These are phyloP conservation scores for Kregervanrija delftensis DNA, from an alignment of 805 yeast species.

Conservation along the genomic window DNA sequence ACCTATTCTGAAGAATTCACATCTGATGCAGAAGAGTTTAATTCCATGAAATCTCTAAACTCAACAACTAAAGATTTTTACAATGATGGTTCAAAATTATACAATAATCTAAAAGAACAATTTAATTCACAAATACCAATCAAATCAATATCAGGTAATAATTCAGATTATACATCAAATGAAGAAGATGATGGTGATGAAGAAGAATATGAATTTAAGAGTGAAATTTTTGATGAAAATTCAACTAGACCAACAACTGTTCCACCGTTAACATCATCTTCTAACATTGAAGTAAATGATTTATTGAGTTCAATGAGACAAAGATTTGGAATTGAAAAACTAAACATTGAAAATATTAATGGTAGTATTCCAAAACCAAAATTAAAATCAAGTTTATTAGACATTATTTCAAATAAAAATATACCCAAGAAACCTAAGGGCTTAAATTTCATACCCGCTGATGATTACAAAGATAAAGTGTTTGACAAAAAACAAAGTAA, in stretches of 20 bases:
- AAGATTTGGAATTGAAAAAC: neutral
- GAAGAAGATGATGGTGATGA: constrained; percentile 8
- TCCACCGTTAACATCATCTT: too few species aligned
- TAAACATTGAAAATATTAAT: neutral
- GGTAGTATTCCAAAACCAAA: neutral
- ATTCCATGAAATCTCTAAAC: constrained; percentile 13
- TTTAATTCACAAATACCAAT: constrained; percentile 11
- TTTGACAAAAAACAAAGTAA: constrained; percentile 22
- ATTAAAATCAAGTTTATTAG: too few species aligned
- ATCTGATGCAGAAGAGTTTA: constrained; percentile 24
- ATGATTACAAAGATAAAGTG: constrained; percentile 24
- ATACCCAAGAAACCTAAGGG: constrained; percentile 14
- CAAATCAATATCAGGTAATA: constrained; percentile 1
- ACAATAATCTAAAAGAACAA: constrained; percentile 18
- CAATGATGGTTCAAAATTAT: constrained; percentile 21
- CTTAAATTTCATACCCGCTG: constrained; percentile 26
- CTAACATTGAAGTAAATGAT: too few species aligned
- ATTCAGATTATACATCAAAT: constrained; percentile 22
- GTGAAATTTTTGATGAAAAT: too few species aligned
- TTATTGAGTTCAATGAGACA: too few species aligned
- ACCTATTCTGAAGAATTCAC: constrained; percentile 22
- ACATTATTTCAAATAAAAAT: neutral
- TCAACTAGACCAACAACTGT: too few species aligned
- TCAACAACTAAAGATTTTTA: constrained; percentile 18
- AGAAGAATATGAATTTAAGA: neutral